Evolutionary conservation across 2,329 filamentous ascomycete genomes (phyloP).

Genomic region (Alternaria solani): DNA sequence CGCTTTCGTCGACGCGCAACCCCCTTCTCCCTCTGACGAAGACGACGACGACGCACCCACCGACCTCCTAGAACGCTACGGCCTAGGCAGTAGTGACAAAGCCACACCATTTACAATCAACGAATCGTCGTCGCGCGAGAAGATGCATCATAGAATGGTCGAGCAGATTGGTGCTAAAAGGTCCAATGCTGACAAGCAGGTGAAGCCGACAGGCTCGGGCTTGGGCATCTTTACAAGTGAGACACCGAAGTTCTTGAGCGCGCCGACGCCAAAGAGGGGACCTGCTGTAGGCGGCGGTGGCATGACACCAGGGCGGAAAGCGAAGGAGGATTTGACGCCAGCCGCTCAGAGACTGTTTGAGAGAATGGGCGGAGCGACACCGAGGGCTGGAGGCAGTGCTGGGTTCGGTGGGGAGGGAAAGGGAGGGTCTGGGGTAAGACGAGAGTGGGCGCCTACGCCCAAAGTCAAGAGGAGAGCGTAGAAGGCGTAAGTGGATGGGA

Average conservation of each 20-base stretch:
- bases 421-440: constrained; percentile 14
- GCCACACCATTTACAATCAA: constrained; percentile 73
- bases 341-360: constrained; percentile 67
- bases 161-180: constrained; percentile 32
- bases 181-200: neutral
- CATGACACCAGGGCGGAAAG: constrained; percentile 50
- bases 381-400: constrained; percentile 20
- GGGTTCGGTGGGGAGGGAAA: constrained; percentile 28
- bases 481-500: neutral
- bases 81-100: constrained; percentile 35
- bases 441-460: constrained; percentile 43
- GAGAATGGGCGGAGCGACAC: constrained; percentile 50
- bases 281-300: constrained; percentile 56
- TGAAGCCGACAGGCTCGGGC: constrained; percentile 26
- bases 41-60: constrained; percentile 49
- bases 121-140: constrained; percentile 78
- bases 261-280: constrained; percentile 70
- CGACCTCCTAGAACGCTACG: constrained; percentile 56
- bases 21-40: constrained; percentile 74
- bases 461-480: constrained; percentile 23
- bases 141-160: constrained; percentile 77
- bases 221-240: constrained; percentile 44
- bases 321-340: constrained; percentile 71
- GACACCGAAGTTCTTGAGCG: constrained; percentile 72
- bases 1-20: constrained; percentile 91